A percentile compares a stretch with the other conserved stretches of the same genome.
These are phyloP conservation scores for Thamnidium elegans DNA, from an alignment of 192 early-diverging fungal species.

Conservation along the genomic window DNA sequence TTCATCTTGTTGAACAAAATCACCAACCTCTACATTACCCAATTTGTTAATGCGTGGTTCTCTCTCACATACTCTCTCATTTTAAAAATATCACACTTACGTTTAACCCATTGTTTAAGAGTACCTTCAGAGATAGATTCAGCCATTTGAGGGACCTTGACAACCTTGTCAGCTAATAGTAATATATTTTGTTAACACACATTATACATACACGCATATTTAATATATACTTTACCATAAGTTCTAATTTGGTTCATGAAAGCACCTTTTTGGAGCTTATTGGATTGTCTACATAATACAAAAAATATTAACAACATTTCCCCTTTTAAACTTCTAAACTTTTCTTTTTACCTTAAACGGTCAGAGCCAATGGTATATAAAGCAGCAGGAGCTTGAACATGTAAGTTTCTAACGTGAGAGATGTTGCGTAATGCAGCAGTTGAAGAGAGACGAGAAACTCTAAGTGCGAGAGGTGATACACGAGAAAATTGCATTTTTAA, in stretches of 20 bases:
- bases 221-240: slow-evolving; percentile 14
- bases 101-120: slow-evolving; percentile 92
- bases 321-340: no score
- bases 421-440: slow-evolving; percentile 21
- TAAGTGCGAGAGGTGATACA: slow-evolving; percentile 9
- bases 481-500: slow-evolving; percentile 19
- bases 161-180: slow-evolving; percentile 72
- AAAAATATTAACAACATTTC: not conserved
- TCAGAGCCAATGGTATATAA: slow-evolving; percentile 22
- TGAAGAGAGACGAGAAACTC: slow-evolving; percentile 5
- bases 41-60: not conserved
- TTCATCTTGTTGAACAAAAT: slow-evolving; percentile 92
- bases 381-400: slow-evolving; percentile 29
- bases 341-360: slow-evolving; percentile 21
- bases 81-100: slow-evolving; percentile 48
- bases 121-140: slow-evolving; percentile 99
- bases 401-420: slow-evolving; percentile 27
- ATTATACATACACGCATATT: not conserved
- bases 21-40: slow-evolving; percentile 77
- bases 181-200: not conserved
- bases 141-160: slow-evolving; percentile 97
- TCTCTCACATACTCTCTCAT: not conserved
- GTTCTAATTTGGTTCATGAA: slow-evolving; percentile 19
- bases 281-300: not conserved
- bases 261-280: not conserved